A percentile compares a stretch with the other conserved stretches of the same genome.
These are phyloP conservation scores for Sporisorium graminicola DNA, from an alignment of 1,284 basidiomycete species.

Conservation along the genomic window DNA sequence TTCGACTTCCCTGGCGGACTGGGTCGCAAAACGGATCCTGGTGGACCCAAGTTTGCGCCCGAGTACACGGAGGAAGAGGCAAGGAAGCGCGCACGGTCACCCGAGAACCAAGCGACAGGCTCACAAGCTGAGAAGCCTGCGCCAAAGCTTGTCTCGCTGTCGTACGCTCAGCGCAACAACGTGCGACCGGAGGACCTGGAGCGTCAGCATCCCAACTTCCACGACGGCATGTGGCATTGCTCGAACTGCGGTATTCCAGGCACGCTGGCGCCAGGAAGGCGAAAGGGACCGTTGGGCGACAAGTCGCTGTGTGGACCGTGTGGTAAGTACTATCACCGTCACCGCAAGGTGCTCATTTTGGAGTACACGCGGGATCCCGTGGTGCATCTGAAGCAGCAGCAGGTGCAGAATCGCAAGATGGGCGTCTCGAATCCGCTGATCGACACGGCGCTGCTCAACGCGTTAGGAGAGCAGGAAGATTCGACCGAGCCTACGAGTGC, in stretches of 20 bases:
- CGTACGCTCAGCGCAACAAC: slow-evolving; percentile 49
- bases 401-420: slow-evolving; percentile 41
- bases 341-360: slow-evolving; percentile 58
- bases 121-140: slow-evolving; percentile 36
- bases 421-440: slow-evolving; percentile 44
- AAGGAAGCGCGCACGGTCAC: slow-evolving; percentile 46
- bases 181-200: slow-evolving; percentile 65
- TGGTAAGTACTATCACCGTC: slow-evolving; percentile 75
- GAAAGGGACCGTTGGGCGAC: slow-evolving; percentile 87
- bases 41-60: slow-evolving; percentile 53
- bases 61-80: slow-evolving; percentile 51
- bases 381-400: slow-evolving; percentile 58
- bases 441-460: slow-evolving; percentile 45
- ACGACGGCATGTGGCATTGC: slow-evolving; percentile 68
- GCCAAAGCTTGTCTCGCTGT: slow-evolving; percentile 51
- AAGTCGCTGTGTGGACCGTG: slow-evolving; percentile 92
- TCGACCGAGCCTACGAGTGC: slow-evolving; percentile 49
- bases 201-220: slow-evolving; percentile 65
- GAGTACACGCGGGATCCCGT: slow-evolving; percentile 64
- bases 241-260: slow-evolving; percentile 68
- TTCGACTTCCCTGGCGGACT: slow-evolving; percentile 66
- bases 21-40: slow-evolving; percentile 53
- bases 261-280: slow-evolving; percentile 53
- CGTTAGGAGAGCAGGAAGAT: slow-evolving; percentile 40
- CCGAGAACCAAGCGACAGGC: slow-evolving; percentile 50